Conservation (phyloP, 2,329 filamentous ascomycete species). For the Oidium heveae region DNA sequence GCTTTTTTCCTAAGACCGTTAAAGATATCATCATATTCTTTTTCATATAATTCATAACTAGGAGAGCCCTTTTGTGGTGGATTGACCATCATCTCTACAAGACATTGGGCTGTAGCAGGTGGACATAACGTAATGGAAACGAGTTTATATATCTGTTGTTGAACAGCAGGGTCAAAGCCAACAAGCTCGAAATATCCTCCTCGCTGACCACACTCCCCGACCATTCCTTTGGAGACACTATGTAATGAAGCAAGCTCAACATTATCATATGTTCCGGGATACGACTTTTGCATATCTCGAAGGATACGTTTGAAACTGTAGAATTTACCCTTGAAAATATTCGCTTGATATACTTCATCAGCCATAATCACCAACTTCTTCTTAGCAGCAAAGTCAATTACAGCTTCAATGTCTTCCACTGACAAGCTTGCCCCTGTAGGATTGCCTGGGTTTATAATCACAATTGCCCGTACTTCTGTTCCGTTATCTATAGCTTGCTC, state of each 20-base stretch:
- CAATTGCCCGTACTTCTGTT: slow-evolving; percentile 73
- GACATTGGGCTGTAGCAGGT: slow-evolving; percentile 83
- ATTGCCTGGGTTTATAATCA: slow-evolving; percentile 96
- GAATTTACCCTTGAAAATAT: slow-evolving; percentile 87
- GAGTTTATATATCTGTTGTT: slow-evolving; percentile 94
- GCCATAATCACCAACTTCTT: slow-evolving; percentile 76
- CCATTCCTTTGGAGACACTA: slow-evolving; percentile 93
- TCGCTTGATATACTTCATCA: slow-evolving; percentile 98
- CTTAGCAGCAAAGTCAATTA: slow-evolving; percentile 68
- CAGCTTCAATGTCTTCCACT: slow-evolving; percentile 51
- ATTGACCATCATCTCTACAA: slow-evolving; percentile 96
- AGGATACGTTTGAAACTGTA: slow-evolving; percentile 84
- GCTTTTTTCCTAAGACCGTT: slow-evolving; percentile 57
- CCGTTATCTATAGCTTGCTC: slow-evolving; percentile 51
- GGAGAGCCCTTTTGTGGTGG: slow-evolving; percentile 65
- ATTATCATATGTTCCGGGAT: slow-evolving; percentile 51
- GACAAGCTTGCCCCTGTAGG: slow-evolving; percentile 75
- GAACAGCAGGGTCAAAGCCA: slow-evolving; percentile 64
- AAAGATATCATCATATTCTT: slow-evolving; percentile 69
- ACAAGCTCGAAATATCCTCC: slow-evolving; percentile 94
- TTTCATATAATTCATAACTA: slow-evolving; percentile 57
- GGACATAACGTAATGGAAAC: slow-evolving; percentile 92
- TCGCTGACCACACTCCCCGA: slow-evolving; percentile 92
- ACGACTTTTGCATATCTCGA: slow-evolving; percentile 51
- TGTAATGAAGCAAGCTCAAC: slow-evolving; percentile 83